A percentile compares a stretch with the other conserved stretches of the same genome.
phyloP scores from a whole-genome alignment of 768 basidiomycete genomes.

The Termitomyces heimii region DNA sequence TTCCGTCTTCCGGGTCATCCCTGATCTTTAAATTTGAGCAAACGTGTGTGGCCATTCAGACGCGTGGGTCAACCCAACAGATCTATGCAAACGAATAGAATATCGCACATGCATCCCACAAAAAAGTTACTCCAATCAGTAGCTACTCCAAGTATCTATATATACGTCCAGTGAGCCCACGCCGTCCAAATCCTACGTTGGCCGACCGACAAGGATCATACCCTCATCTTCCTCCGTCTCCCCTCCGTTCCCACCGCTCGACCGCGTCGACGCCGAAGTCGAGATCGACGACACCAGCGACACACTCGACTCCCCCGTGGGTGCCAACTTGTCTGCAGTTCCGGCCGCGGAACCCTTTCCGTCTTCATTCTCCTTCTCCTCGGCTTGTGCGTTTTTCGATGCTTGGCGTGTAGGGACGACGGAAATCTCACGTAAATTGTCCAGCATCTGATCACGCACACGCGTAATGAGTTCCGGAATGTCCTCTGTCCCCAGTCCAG shows the following conservation, averaged over 20 bases:
- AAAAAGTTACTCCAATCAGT: background rate
- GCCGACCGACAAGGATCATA: constrained; percentile 71
- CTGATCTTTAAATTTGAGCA: background rate
- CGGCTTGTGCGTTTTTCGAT: background rate
- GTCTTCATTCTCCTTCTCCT: background rate
- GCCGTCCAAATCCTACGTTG: constrained; percentile 19
- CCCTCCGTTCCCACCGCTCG: constrained; percentile 59
- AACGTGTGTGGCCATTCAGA: background rate
- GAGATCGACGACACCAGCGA: constrained; percentile 16
- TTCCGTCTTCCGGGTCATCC: background rate
- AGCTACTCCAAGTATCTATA: background rate
- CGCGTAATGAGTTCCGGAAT: constrained; percentile 58
- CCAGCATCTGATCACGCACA: constrained; percentile 78
- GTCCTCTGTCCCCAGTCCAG: constrained; percentile 64
- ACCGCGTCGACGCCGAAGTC: constrained; percentile 22
- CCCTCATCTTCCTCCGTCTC: constrained; percentile 86
- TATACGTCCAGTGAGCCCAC: background rate
- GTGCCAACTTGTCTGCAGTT: background rate
- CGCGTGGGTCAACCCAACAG: no score
- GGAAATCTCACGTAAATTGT: constrained; percentile 73
- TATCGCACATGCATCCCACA: constrained; percentile 10
- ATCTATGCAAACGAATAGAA: constrained; percentile 1
- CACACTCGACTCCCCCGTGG: background rate
- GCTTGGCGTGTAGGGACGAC: constrained; percentile 25
- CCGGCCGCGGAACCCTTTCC: constrained; percentile 1